A percentile compares a stretch with the other conserved stretches of the same genome.
These are phyloP conservation scores for Russula compacta DNA, from an alignment of 768 basidiomycete genomes.

Conservation along the genomic window DNA sequence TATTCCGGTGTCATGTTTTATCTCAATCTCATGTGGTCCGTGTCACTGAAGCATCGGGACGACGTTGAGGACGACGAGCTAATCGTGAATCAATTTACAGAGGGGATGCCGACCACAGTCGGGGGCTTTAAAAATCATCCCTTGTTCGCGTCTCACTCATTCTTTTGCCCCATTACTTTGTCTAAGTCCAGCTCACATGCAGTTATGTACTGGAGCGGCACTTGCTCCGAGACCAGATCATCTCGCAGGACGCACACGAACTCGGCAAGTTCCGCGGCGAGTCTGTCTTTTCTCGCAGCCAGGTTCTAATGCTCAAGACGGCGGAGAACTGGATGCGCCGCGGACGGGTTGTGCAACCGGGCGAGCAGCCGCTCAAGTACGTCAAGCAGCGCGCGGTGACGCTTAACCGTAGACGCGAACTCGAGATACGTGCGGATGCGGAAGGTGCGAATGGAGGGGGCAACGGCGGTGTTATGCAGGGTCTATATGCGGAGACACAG, in stretches of 20 bases:
- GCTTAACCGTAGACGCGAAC: slow-evolving; percentile 63
- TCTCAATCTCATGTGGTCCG: background rate
- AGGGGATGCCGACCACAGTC: slow-evolving; percentile 89
- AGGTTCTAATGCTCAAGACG: slow-evolving; percentile 80
- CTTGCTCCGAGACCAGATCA: slow-evolving; percentile 78
- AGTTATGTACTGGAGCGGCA: slow-evolving; percentile 84
- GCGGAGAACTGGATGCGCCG: slow-evolving; percentile 93
- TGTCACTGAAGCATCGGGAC: slow-evolving; percentile 63
- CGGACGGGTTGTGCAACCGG: slow-evolving; percentile 63
- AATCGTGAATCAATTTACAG: slow-evolving; percentile 61
- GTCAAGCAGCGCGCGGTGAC: slow-evolving; percentile 82
- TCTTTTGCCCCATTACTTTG: background rate
- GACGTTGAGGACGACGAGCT: slow-evolving; percentile 90
- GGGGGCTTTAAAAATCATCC: slow-evolving; percentile 95
- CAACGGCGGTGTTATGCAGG: slow-evolving; percentile 49
- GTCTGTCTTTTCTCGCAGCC: slow-evolving; percentile 77
- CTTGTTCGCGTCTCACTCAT: slow-evolving; percentile 40
- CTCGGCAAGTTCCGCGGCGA: slow-evolving; percentile 91
- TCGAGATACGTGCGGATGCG: slow-evolving; percentile 44
- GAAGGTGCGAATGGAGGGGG: slow-evolving; percentile 25
- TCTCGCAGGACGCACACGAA: slow-evolving; percentile 63
- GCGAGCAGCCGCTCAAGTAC: slow-evolving; percentile 82
- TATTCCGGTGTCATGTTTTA: background rate
- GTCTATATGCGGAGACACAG: slow-evolving; percentile 76
- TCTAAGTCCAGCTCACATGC: background rate